A percentile compares a stretch with the other conserved stretches of the same genome.
Conservation (phyloP, 2,329 filamentous ascomycete genomes). For the Graphilbum fragrans region DNA sequence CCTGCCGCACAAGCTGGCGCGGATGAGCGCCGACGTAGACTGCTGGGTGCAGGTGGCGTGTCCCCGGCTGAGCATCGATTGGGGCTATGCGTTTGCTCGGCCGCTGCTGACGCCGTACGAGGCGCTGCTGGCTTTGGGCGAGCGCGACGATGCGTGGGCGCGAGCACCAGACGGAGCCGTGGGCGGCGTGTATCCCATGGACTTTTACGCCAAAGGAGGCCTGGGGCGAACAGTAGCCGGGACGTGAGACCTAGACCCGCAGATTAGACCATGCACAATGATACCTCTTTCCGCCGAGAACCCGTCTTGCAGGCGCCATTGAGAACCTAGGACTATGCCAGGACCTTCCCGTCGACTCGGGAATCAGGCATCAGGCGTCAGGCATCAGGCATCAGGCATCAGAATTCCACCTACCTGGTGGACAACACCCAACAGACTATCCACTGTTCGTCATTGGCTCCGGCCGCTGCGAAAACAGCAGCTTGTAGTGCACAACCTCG, state of each 20-base stretch:
- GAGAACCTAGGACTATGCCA: too few relatives aligned
- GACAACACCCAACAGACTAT: background rate
- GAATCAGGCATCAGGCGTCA: too few relatives aligned
- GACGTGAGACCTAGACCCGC: background rate
- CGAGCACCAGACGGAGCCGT: slow-evolving; percentile 36
- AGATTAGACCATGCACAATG: background rate
- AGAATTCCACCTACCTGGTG: too few relatives aligned
- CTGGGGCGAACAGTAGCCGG: slow-evolving; percentile 55
- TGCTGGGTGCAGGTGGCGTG: slow-evolving; percentile 98
- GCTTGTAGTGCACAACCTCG: slow-evolving; percentile 77
- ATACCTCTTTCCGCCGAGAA: background rate
- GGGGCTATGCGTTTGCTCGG: slow-evolving; percentile 89
- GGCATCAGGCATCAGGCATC: too few relatives aligned
- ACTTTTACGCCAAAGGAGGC: slow-evolving; percentile 91
- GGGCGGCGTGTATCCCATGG: slow-evolving; percentile 81
- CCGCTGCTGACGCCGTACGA: slow-evolving; percentile 91
- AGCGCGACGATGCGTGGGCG: slow-evolving; percentile 55
- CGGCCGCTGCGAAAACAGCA: slow-evolving; percentile 72
- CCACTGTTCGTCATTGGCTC: slow-evolving; percentile 56
- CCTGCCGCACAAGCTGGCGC: slow-evolving; percentile 85
- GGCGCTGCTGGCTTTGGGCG: slow-evolving; percentile 78
- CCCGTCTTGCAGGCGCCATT: too few relatives aligned
- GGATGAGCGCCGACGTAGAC: slow-evolving; percentile 79
- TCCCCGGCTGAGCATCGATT: slow-evolving; percentile 93
- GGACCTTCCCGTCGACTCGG: too few relatives aligned